A percentile compares a stretch with the other conserved stretches of the same genome.
Conservation (phyloP, 768 basidiomycete genomes). For the Phanerochaete sordida region DNA sequence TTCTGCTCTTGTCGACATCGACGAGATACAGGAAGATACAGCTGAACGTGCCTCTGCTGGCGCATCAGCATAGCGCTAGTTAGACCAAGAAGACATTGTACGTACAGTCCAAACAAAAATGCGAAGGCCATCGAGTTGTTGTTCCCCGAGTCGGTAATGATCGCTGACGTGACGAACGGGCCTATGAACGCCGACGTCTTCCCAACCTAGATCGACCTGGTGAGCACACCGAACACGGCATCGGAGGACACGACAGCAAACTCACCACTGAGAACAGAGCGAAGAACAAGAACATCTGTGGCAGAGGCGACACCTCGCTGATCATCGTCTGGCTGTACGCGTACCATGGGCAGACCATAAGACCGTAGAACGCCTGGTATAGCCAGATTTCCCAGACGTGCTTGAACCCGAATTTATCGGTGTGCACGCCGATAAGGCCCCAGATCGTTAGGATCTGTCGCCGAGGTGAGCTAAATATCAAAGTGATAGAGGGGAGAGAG, state of each 20-base stretch:
- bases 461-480: not conserved
- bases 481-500: not conserved
- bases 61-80: not conserved
- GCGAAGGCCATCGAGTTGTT: constrained; percentile 77
- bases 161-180: constrained; percentile 70
- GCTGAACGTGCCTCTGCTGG: constrained; percentile 45
- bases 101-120: constrained; percentile 67
- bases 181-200: constrained; percentile 79
- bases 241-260: not conserved
- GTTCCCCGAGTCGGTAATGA: constrained; percentile 62
- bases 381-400: constrained; percentile 81
- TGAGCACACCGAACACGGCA: no score
- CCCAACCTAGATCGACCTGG: constrained; percentile 43
- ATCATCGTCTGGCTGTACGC: constrained; percentile 85
- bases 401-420: constrained; percentile 74
- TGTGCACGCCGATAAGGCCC: constrained; percentile 77
- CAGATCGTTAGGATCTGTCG: constrained; percentile 59
- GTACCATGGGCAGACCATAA: constrained; percentile 79
- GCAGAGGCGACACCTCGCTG: constrained; percentile 68
- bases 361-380: constrained; percentile 67
- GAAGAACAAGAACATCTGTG: constrained; percentile 78
- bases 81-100: constrained; percentile 10
- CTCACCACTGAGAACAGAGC: constrained; percentile 68
- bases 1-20: constrained; percentile 59
- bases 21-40: constrained; percentile 59